phyloP scores from a whole-genome alignment of 305 asterid genomes.

The Fraxinus platypoda region DNA sequence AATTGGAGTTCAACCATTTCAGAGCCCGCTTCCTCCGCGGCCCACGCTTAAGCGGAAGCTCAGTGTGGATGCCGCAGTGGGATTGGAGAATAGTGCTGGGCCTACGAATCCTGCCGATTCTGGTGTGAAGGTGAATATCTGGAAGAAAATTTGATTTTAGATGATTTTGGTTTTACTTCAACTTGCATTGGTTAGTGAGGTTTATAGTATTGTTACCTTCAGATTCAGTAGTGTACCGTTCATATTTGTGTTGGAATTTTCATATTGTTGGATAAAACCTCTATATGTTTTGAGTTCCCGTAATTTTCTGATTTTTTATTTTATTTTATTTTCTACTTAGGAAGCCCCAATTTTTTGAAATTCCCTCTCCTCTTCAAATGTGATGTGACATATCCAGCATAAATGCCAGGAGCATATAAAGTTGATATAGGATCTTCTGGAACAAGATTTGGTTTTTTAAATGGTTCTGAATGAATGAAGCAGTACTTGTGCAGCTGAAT shows the following conservation, averaged over 20 bases:
- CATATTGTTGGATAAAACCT: neutral
- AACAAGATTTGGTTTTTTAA: neutral
- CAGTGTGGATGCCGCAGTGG: slow-evolving; percentile 50
- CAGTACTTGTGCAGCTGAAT: neutral
- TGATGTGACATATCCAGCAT: neutral
- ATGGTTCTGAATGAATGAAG: neutral
- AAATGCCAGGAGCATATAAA: neutral
- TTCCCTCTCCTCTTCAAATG: neutral
- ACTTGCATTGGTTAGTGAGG: neutral
- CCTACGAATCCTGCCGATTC: slow-evolving; percentile 54
- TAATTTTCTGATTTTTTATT: neutral
- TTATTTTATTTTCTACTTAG: no score
- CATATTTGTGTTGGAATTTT: neutral
- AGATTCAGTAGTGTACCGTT: slow-evolving; percentile 1
- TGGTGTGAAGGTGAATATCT: slow-evolving; percentile 66
- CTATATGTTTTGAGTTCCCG: neutral
- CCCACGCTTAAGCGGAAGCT: slow-evolving; percentile 94
- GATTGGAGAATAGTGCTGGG: slow-evolving; percentile 39
- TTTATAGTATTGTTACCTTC: neutral
- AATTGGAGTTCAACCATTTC: no score
- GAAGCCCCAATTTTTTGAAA: neutral
- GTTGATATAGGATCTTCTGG: neutral
- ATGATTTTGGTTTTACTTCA: neutral
- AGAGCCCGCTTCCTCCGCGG: slow-evolving; percentile 86
- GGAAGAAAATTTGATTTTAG: neutral